These are phyloP conservation scores for Lumnitzera littorea DNA, from an alignment of 345 rosid species.

Conservation along the genomic window DNA sequence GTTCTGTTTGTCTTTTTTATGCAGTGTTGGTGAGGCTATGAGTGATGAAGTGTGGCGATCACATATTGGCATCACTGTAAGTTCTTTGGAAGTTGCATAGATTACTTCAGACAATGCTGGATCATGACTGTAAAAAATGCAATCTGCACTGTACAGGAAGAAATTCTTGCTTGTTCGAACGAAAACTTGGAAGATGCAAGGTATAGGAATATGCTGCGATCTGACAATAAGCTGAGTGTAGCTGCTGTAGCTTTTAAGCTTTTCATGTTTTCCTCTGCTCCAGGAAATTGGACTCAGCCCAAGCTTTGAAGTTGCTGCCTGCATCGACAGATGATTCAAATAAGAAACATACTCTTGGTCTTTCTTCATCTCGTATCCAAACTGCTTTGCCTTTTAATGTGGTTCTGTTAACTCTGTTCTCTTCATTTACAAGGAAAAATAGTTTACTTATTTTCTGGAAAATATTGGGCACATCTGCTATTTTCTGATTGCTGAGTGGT, in stretches of 20 bases:
- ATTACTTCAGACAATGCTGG: background rate
- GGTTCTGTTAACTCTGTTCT: background rate
- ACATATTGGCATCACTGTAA: constrained; percentile 42
- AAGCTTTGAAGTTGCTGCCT: constrained; percentile 60
- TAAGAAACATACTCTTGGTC: constrained; percentile 62
- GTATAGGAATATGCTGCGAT: constrained; percentile 22
- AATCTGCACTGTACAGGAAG: constrained; percentile 39
- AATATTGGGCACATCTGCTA: too few relatives aligned
- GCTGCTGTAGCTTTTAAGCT: constrained; percentile 2
- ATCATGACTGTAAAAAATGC: background rate
- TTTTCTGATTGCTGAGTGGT: too few relatives aligned
- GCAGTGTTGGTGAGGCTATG: constrained; percentile 84
- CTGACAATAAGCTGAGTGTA: constrained; percentile 1
- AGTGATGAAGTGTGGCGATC: constrained; percentile 54
- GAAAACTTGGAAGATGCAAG: constrained; percentile 51
- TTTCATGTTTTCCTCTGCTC: constrained; percentile 16
- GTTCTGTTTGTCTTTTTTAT: constrained; percentile 13
- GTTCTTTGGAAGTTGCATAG: constrained; percentile 16
- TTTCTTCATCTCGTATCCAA: constrained; percentile 78
- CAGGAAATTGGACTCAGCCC: constrained; percentile 67
- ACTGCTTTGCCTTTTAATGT: constrained; percentile 1
- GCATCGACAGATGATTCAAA: constrained; percentile 67
- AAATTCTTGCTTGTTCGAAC: constrained; percentile 34
- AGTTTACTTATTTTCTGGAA: too few relatives aligned
- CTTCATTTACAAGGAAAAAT: background rate